Conservation (phyloP, 495 filamentous ascomycete genomes). For the Xylaria castorea region DNA sequence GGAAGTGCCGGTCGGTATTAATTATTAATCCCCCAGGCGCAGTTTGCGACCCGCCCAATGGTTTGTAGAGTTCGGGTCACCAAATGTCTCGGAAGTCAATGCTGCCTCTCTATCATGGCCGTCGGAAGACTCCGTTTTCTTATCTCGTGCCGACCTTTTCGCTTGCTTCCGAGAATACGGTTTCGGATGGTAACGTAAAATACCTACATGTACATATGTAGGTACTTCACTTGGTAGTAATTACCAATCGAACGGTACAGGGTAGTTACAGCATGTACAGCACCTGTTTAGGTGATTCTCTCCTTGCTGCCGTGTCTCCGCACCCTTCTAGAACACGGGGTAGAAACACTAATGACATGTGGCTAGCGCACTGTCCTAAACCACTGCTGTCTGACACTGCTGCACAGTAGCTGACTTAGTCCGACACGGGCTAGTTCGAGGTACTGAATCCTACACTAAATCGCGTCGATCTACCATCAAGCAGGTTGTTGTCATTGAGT, state of each 20-base stretch:
- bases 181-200: background rate
- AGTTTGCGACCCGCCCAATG: constrained; percentile 12
- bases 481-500: background rate
- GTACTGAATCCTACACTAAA: background rate
- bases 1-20: background rate
- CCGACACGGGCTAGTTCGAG: constrained; percentile 15
- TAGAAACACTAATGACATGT: constrained; percentile 10
- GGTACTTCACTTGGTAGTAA: too few species aligned
- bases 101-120: background rate
- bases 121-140: background rate
- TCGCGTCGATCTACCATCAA: background rate
- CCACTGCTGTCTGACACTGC: constrained; percentile 1
- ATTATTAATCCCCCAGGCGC: constrained; percentile 14
- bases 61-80: background rate
- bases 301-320: constrained; percentile 17
- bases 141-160: background rate
- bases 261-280: too few species aligned
- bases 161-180: constrained; percentile 21
- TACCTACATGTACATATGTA: background rate
- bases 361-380: constrained; percentile 7
- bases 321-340: constrained; percentile 29
- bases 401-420: background rate
- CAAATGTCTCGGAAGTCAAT: background rate
- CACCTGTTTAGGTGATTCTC: constrained; percentile 9
- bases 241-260: too few species aligned